A percentile compares a stretch with the other conserved stretches of the same genome.
phyloP scores from a whole-genome alignment of 352 stramenopile species.

The Pythium scleroteichum region DNA sequence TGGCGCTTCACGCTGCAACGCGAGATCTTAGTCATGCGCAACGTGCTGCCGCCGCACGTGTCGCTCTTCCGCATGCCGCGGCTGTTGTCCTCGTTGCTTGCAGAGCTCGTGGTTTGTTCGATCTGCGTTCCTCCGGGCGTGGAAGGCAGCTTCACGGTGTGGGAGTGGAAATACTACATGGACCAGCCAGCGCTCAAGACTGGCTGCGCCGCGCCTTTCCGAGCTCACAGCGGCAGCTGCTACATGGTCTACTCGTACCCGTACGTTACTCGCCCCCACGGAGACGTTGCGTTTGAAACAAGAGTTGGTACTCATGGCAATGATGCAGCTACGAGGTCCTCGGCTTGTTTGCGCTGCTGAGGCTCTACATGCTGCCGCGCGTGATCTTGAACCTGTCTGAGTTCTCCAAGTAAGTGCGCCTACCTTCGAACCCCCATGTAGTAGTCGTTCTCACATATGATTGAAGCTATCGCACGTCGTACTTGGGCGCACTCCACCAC shows the following conservation, averaged over 20 bases:
- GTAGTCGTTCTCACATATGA: not conserved
- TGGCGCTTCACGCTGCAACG: slow-evolving; percentile 59
- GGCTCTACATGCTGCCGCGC: slow-evolving; percentile 78
- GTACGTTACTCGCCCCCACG: too few relatives aligned
- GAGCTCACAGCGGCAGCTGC: slow-evolving; percentile 40
- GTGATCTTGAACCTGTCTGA: slow-evolving; percentile 76
- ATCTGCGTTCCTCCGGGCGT: slow-evolving; percentile 61
- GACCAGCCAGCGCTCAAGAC: slow-evolving; percentile 22
- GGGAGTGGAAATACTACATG: slow-evolving; percentile 71
- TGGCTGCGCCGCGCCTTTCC: slow-evolving; percentile 40
- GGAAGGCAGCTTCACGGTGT: slow-evolving; percentile 48
- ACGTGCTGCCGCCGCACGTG: slow-evolving; percentile 54
- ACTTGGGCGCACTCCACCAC: slow-evolving; percentile 69
- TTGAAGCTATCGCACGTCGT: slow-evolving; percentile 76
- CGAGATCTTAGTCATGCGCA: slow-evolving; percentile 63
- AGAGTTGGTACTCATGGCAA: not conserved
- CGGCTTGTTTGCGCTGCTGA: slow-evolving; percentile 60
- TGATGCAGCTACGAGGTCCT: slow-evolving; percentile 58
- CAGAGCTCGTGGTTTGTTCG: slow-evolving; percentile 51
- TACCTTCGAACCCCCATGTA: not conserved
- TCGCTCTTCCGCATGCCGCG: slow-evolving; percentile 51
- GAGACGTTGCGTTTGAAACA: too few relatives aligned
- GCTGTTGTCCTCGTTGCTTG: slow-evolving; percentile 39
- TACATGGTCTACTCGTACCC: slow-evolving; percentile 71
- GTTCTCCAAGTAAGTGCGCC: slow-evolving; percentile 54